Base-by-base conservation (phyloP, 768 basidiomycete genomes). In the Pulveroboletus frians region DNA sequence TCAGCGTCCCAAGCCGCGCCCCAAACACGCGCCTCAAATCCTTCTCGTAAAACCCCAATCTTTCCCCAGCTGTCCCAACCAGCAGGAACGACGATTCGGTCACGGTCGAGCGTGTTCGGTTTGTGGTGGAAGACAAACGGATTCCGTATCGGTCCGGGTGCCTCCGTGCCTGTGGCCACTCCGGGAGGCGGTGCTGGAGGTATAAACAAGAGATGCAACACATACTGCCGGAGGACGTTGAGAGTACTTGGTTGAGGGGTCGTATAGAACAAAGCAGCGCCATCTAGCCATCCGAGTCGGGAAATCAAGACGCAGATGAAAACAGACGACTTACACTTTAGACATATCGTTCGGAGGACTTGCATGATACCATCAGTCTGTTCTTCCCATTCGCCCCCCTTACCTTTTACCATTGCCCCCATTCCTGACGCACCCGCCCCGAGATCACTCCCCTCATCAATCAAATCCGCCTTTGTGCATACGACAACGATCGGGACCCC, bases 21-120 rank as follows among this genome's bases (percentile, higher is more conserved):
- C 83, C 85, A 88, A 40, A 73, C 62, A 52, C 81, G 84, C 1
- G 88, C 83, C 46, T 96, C 92, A 58, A 97, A 99, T 1, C 89
- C 89, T 35, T 98, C 96, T 48, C 92, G 72, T 47, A 98, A 70
- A 1, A 97, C 86, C 3, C 77, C 74, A 49, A 97, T 95, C 73
- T 97, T 98, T 0, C 94, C 93, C 89, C 92, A 96, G 56, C 88
- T 91, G 63, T 98, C 96, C 96, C 96, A 99, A 1, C 96, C 96
- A 2, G 91, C 80, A 1, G 95, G 96, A 6, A 98, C 83, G 38
- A 96, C 80, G 44, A 97, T 85, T 11, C 81, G 84, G 61, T 97
- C 94, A 29, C 96, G 83, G 64, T 98, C 96, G 39, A 98, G 73
- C 0, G 89, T 86, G 63, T 97, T 98, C 2, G 96, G 86, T 56